Evolutionary conservation across 495 filamentous ascomycete species (phyloP).

Genomic region (Astrocystis sublimbata): DNA sequence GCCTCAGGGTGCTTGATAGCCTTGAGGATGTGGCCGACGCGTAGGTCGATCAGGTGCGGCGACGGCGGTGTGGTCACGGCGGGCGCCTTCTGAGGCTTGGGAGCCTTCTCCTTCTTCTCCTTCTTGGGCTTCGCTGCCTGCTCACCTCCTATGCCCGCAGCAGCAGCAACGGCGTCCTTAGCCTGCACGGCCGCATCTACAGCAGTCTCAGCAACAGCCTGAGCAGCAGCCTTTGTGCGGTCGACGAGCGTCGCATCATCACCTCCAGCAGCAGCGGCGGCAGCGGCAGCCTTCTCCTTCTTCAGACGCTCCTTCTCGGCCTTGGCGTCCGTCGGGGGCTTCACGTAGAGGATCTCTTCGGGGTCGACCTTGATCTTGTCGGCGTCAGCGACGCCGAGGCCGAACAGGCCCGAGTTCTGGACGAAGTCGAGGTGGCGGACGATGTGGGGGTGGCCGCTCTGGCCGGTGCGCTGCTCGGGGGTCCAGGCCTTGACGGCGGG

Average conservation of each 20-base stretch:
- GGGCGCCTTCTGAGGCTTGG: conserved; percentile 66
- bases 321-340: conserved; percentile 78
- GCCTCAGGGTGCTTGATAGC: conserved; percentile 94
- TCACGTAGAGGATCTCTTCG: conserved; percentile 77
- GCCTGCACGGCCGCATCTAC: conserved; percentile 43
- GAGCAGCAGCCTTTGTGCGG: conserved; percentile 51
- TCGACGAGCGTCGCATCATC: conserved; percentile 47
- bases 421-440: conserved; percentile 93
- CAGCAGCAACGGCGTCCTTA: conserved; percentile 44
- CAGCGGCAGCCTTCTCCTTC: conserved; percentile 76
- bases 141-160: conserved; percentile 32
- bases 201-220: conserved; percentile 27
- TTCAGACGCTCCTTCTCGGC: conserved; percentile 87
- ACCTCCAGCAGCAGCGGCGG: conserved; percentile 44
- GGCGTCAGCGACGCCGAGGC: conserved; percentile 64
- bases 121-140: conserved; percentile 78
- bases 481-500: conserved; percentile 79
- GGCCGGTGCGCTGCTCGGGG: conserved; percentile 84
- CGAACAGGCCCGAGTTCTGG: conserved; percentile 81
- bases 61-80: conserved; percentile 70
- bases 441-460: conserved; percentile 87
- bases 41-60: conserved; percentile 86
- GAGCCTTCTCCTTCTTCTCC: conserved; percentile 79
- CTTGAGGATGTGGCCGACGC: conserved; percentile 95
- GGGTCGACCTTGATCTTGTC: conserved; percentile 82